phyloP scores from a whole-genome alignment of 2,329 filamentous ascomycete genomes.

The Colletotrichum plurivorum region DNA sequence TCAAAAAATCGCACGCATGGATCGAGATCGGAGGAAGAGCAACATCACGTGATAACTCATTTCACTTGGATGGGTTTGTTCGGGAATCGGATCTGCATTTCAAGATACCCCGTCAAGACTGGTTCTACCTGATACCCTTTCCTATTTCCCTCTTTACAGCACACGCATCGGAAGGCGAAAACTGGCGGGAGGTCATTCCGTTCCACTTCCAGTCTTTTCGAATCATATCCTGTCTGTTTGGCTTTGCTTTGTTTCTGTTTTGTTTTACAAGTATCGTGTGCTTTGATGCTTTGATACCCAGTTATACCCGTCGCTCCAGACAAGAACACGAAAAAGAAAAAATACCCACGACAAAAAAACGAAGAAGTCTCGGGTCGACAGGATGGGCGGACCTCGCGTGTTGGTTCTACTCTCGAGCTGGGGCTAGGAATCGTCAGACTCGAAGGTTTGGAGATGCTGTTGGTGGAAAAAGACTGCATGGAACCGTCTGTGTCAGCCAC shows the following conservation, averaged over 20 bases:
- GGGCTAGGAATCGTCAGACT: slow-evolving; percentile 39
- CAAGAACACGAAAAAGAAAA: slow-evolving; percentile 44
- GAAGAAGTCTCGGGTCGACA: slow-evolving; percentile 40
- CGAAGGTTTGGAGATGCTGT: slow-evolving; percentile 38
- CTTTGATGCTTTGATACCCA: slow-evolving; percentile 55
- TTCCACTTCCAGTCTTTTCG: slow-evolving; percentile 40
- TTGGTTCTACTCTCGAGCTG: slow-evolving; percentile 42
- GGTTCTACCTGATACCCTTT: slow-evolving; percentile 54
- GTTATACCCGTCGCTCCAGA: slow-evolving; percentile 49
- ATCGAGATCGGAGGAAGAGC: slow-evolving; percentile 39
- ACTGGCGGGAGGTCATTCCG: slow-evolving; percentile 38
- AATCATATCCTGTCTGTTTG: slow-evolving; percentile 42
- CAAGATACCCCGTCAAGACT: slow-evolving; percentile 70
- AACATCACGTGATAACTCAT: slow-evolving; percentile 37
- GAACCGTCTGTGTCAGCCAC: slow-evolving; percentile 39
- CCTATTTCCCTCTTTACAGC: slow-evolving; percentile 44
- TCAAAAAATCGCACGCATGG: slow-evolving; percentile 31
- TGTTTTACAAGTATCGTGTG: slow-evolving; percentile 43
- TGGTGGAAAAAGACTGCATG: slow-evolving; percentile 36
- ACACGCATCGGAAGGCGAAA: slow-evolving; percentile 40
- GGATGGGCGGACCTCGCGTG: slow-evolving; percentile 37
- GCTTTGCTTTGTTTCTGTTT: slow-evolving; percentile 42
- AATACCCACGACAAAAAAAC: slow-evolving; percentile 44
- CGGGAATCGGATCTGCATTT: slow-evolving; percentile 70
- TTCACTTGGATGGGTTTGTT: slow-evolving; percentile 50